These are phyloP conservation scores for Brassica napus DNA, from an alignment of 345 rosid species.

Conservation along the genomic window DNA sequence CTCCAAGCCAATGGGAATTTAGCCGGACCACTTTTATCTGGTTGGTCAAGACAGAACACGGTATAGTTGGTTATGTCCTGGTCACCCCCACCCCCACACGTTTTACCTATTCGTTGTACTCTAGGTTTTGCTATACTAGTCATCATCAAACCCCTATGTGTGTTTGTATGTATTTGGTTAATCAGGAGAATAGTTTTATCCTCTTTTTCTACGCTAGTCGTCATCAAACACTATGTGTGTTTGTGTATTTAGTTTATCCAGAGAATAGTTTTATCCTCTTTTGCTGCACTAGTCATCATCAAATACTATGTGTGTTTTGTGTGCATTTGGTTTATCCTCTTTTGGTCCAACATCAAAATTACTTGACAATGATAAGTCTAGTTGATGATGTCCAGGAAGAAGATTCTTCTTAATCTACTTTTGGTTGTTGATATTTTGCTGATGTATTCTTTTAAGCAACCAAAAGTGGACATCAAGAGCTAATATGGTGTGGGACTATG, in stretches of 20 bases:
- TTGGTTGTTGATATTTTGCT: constrained; percentile 7
- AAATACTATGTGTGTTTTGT: neutral
- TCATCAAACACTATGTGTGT: neutral
- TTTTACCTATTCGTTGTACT: too few species aligned
- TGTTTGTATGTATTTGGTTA: constrained; percentile 16
- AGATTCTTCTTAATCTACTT: constrained; percentile 25
- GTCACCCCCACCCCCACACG: neutral
- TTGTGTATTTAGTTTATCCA: constrained; percentile 4
- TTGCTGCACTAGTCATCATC: neutral
- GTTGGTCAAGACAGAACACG: constrained; percentile 28
- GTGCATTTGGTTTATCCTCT: constrained; percentile 11
- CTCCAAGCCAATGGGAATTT: constrained; percentile 42
- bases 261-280: constrained; percentile 1
- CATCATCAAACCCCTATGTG: constrained; percentile 17
- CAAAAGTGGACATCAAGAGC: constrained; percentile 34
- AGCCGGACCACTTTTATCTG: constrained; percentile 13
- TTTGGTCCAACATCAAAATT: constrained; percentile 1
- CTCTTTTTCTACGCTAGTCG: neutral
- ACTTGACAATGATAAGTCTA: constrained; percentile 24
- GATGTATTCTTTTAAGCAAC: constrained; percentile 29
- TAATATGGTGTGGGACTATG: constrained; percentile 24
- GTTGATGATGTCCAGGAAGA: constrained; percentile 2
- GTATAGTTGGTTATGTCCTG: constrained; percentile 18
- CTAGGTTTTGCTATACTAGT: neutral
- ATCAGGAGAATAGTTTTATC: neutral